Evolutionary conservation across 495 filamentous ascomycete genomes (phyloP), one percentile per base, ranked within the genome.

Genomic region (Xylaria telfairii): DNA sequence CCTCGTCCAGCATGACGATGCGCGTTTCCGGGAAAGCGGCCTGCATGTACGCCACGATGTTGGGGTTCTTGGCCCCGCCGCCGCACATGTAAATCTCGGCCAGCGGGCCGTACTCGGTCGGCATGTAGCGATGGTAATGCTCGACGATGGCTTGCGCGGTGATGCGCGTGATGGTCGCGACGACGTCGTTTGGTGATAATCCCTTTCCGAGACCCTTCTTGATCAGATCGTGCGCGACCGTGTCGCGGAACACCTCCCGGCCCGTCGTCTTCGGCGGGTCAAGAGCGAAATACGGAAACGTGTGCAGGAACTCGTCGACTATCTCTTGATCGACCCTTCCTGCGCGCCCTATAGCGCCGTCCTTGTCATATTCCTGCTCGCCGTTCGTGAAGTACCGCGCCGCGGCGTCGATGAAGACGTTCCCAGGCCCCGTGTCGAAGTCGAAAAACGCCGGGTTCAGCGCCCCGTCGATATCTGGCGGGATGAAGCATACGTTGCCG

Each of bases 31-130:
- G 85, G 71, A 84, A 85, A 61, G 82, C 74, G 64, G 79, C 60
- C 71, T 88, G 82, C 60, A 90, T 84, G 69, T 83, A 86, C 5
- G 77, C 77, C 10, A 81, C 79, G 72, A 88, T 89, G 65, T 88
- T 89, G 2, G 86, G 87, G 74, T 89, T 88, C 59, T 82, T 82
- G 0, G 86, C 87, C 21, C 87, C 87, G 19, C 87, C 87, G 19
- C 87, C 87, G 76, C 86, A 88, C 83, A 90, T 87, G 78, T 85
- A 90, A 51, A 88, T 84, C 77, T 90, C 87, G 69, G 85, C 81
- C n/a, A 86, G 75, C 32, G 79, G 78, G 10, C 77, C 76, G 47
- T 81, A 75, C 44, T 69, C 49, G 32, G 68, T 76, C 6, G 85
- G 86, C 19, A 83, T 82, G 71, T 84, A 89, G 37, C 83, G 82